phyloP scores from a whole-genome alignment of 73 alveolate genomes.

The Paramecium sonneborni region DNA sequence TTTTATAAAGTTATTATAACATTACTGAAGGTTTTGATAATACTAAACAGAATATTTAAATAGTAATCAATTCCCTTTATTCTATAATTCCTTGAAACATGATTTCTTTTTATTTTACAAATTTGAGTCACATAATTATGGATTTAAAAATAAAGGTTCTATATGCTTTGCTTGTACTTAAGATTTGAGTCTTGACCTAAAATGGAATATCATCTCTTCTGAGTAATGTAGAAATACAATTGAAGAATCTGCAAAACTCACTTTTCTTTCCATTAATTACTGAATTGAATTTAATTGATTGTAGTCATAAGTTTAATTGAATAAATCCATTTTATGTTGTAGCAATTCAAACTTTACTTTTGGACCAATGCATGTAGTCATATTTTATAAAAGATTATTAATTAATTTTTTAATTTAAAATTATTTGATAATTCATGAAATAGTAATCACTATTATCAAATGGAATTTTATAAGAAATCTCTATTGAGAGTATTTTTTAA shows the following conservation, averaged over 20 bases:
- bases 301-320: neutral
- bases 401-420: neutral
- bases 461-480: too few relatives aligned
- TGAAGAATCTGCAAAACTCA: neutral
- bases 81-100: neutral
- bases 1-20: too few relatives aligned
- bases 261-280: neutral
- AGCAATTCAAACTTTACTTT: neutral
- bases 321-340: neutral
- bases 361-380: neutral
- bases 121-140: neutral
- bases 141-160: neutral
- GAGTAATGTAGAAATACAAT: neutral
- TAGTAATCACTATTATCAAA: too few relatives aligned
- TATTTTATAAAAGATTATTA: too few relatives aligned
- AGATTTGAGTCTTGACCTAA: neutral
- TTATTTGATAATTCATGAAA: neutral
- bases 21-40: neutral
- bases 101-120: neutral
- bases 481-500: too few relatives aligned
- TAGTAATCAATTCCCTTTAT: neutral
- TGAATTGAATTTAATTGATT: neutral
- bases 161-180: neutral
- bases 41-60: neutral
- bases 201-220: neutral